phyloP scores from a whole-genome alignment of 2,329 filamentous ascomycete species.

The Calonectria pseudoturangicola region DNA sequence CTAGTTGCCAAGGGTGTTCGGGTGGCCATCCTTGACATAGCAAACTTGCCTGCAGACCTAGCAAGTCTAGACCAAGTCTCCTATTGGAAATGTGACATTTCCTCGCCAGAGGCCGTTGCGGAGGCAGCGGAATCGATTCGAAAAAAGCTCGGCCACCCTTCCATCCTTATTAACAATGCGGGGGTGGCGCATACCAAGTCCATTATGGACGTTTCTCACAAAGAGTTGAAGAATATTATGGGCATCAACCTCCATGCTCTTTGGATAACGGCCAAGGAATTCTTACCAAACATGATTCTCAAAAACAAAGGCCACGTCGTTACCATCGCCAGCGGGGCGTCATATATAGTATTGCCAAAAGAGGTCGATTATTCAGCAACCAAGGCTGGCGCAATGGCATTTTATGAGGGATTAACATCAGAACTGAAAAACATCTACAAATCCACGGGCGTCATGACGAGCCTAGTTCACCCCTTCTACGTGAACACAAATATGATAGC shows the following conservation, averaged over 20 bases:
- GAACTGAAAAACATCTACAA: slow-evolving; percentile 75
- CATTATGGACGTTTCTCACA: slow-evolving; percentile 73
- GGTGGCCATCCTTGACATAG: slow-evolving; percentile 81
- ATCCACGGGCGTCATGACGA: slow-evolving; percentile 76
- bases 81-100: slow-evolving; percentile 81
- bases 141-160: slow-evolving; percentile 74
- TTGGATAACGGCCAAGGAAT: slow-evolving; percentile 77
- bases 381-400: slow-evolving; percentile 77
- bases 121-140: slow-evolving; percentile 70
- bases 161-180: slow-evolving; percentile 81
- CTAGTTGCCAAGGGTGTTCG: slow-evolving; percentile 76
- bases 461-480: slow-evolving; percentile 72
- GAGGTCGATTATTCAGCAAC: slow-evolving; percentile 79
- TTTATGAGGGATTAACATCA: slow-evolving; percentile 77
- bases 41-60: slow-evolving; percentile 35
- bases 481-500: slow-evolving; percentile 24
- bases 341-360: slow-evolving; percentile 73
- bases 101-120: slow-evolving; percentile 66
- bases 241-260: slow-evolving; percentile 79
- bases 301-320: slow-evolving; percentile 81
- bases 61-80: slow-evolving; percentile 66
- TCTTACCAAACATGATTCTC: slow-evolving; percentile 77
- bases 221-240: slow-evolving; percentile 76
- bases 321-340: slow-evolving; percentile 78
- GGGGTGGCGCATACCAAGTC: slow-evolving; percentile 74